phyloP scores from a whole-genome alignment of 208 protist genomes.

The Phytomonas sp. region DNA sequence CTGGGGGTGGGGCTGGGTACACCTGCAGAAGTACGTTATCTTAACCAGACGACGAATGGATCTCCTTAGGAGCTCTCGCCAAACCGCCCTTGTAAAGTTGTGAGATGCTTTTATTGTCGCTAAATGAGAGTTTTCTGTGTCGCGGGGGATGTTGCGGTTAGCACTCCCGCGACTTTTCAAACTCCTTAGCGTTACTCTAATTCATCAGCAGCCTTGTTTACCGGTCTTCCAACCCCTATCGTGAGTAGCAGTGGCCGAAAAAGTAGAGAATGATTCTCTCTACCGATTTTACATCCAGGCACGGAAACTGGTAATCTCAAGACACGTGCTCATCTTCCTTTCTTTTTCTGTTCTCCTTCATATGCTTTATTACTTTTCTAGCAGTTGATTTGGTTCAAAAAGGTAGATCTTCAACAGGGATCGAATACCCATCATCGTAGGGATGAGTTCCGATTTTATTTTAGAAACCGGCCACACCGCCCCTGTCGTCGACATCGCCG shows the following conservation, averaged over 20 bases:
- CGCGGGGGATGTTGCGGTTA: not conserved
- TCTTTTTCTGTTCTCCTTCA: not conserved
- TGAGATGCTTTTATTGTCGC: conserved; percentile 5
- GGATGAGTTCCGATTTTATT: conserved; percentile 13
- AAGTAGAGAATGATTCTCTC: not conserved
- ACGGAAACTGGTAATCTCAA: not conserved
- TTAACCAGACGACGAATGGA: conserved; percentile 54
- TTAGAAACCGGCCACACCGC: conserved; percentile 61
- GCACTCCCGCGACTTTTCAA: not conserved
- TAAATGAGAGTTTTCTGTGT: not conserved
- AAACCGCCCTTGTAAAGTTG: conserved; percentile 31
- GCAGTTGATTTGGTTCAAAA: too few species aligned
- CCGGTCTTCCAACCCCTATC: not conserved
- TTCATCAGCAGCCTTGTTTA: not conserved
- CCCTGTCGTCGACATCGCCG: conserved; percentile 59
- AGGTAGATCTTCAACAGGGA: too few species aligned
- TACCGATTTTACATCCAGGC: not conserved
- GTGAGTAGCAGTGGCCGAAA: not conserved
- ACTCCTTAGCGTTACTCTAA: not conserved
- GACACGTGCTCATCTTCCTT: too few species aligned
- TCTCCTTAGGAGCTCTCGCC: conserved; percentile 50
- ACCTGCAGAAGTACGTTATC: conserved; percentile 80
- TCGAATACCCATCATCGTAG: not conserved
- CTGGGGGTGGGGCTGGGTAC: conserved; percentile 45
- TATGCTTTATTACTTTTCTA: conserved; percentile 6